A percentile compares a stretch with the other conserved stretches of the same genome.
phyloP scores from a whole-genome alignment of 139 green algal species.

The Coelastrella sp. region DNA sequence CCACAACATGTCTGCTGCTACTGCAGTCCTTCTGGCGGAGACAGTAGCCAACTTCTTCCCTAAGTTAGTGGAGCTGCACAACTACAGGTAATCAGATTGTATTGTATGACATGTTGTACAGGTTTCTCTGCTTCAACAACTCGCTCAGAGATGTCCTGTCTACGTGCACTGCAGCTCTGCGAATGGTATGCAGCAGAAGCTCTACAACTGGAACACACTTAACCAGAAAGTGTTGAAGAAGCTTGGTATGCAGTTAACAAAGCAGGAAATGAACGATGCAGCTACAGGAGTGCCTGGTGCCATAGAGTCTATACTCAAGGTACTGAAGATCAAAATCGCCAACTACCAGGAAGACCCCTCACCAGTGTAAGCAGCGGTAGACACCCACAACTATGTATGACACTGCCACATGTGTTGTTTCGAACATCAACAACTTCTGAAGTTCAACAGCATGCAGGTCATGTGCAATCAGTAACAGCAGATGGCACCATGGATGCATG shows the following conservation, averaged over 20 bases:
- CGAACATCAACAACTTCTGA: background rate
- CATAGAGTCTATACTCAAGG: slow-evolving; percentile 88
- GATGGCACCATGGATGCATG: too few species aligned
- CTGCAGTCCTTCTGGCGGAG: slow-evolving; percentile 91
- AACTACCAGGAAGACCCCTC: slow-evolving; percentile 42
- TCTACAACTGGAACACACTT: slow-evolving; percentile 97
- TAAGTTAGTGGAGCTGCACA: slow-evolving; percentile 93
- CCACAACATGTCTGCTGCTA: background rate
- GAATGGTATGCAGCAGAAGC: slow-evolving; percentile 87
- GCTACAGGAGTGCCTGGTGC: slow-evolving; percentile 55
- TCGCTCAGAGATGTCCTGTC: background rate
- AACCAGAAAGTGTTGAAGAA: slow-evolving; percentile 89
- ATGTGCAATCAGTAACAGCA: background rate
- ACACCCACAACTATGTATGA: background rate
- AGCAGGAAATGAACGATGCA: slow-evolving; percentile 44
- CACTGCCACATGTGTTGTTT: background rate
- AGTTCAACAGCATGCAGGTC: background rate
- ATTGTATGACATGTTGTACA: background rate
- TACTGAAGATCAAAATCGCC: slow-evolving; percentile 76
- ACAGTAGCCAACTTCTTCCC: slow-evolving; percentile 87
- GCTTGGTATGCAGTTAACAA: slow-evolving; percentile 78
- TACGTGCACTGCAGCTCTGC: slow-evolving; percentile 67
- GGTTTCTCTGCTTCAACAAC: background rate
- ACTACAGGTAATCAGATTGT: slow-evolving; percentile 82
- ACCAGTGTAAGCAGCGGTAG: slow-evolving; percentile 1